Evolutionary conservation across 1,284 basidiomycete species (phyloP), one percentile per base, ranked within the genome.

Genomic region (Caloboletus firmus): DNA sequence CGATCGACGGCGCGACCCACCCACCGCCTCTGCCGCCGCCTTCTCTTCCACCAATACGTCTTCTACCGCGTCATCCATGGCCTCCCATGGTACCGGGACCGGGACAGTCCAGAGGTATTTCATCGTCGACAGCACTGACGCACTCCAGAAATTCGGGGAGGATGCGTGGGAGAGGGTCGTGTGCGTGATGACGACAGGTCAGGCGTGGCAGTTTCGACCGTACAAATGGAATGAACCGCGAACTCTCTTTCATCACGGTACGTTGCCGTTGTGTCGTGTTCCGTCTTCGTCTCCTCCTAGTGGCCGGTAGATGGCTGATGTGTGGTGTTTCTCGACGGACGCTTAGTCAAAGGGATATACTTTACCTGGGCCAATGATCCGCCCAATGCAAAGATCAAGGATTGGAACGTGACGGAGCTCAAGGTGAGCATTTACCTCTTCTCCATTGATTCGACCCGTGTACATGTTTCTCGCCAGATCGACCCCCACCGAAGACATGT

Each of bases 141-240:
- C 95, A 1, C 76, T 98, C 40, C 82, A 84, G 43, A 95, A 97
- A 71, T 93, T 98, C 62, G 94, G 93, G 1, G 79, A 86, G 30
- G 93, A 95, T 59, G 89, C 93, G 6, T 96, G 94, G 94, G 93
- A 96, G 57, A 83, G 96, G 24, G 97, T 99, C 6, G 87, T 98
- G 5, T 96, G 93, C 62, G 96, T 99, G 12, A 89, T 98, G 81
- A 98, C 96, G 2, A 98, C 68, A 0, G 96, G 96, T 2, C 96
- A 98, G 65, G 87, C 89, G 46, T 99, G 96, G 96, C 96, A 98
- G 71, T 99, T 99, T 75, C 83, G 89, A 60, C 87, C 90, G 30
- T 99, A 98, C 76, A 94, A 94, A 69, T 98, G 95, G 95, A 86
- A 80, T 48, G 94, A 98, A 62, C 95, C 96, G 1, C 85, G 86